A percentile compares a stretch with the other conserved stretches of the same genome.
These are phyloP conservation scores for Glarea lozoyensis DNA, from an alignment of 495 filamentous ascomycete species.

Conservation along the genomic window DNA sequence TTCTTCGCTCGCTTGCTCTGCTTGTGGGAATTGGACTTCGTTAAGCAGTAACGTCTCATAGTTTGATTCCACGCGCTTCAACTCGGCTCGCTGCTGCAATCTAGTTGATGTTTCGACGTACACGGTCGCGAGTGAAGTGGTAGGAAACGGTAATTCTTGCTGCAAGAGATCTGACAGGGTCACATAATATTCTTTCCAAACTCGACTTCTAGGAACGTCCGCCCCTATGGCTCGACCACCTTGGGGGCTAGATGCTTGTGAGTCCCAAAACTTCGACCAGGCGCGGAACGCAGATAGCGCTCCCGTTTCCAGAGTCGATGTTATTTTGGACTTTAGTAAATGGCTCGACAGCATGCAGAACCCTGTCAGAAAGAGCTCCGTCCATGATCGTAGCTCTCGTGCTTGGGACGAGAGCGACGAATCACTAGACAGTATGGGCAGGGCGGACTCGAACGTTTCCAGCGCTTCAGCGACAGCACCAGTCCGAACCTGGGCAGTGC, in stretches of 20 bases:
- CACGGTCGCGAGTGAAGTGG: slow-evolving; percentile 28
- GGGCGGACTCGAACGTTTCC: slow-evolving; percentile 50
- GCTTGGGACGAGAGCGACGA: slow-evolving; percentile 37
- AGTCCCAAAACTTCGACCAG: slow-evolving; percentile 51
- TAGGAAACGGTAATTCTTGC: slow-evolving; percentile 39
- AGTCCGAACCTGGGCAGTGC: slow-evolving; percentile 54
- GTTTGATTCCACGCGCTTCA: slow-evolving; percentile 63
- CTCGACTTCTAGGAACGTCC: slow-evolving; percentile 41
- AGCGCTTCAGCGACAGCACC: slow-evolving; percentile 46
- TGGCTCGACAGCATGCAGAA: slow-evolving; percentile 58
- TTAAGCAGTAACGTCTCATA: slow-evolving; percentile 66
- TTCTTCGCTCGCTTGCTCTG: slow-evolving; percentile 60
- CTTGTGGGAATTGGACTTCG: slow-evolving; percentile 75
- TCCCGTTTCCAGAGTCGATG: slow-evolving; percentile 35
- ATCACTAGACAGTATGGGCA: slow-evolving; percentile 46
- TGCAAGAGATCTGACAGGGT: slow-evolving; percentile 59
- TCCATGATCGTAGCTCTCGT: slow-evolving; percentile 61
- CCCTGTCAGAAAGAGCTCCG: slow-evolving; percentile 63
- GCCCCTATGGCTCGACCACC: slow-evolving; percentile 13
- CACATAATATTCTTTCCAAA: slow-evolving; percentile 78
- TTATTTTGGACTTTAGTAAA: slow-evolving; percentile 34
- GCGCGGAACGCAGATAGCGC: slow-evolving; percentile 49
- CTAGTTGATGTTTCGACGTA: slow-evolving; percentile 41
- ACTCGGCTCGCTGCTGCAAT: slow-evolving; percentile 58
- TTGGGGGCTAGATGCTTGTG: slow-evolving; percentile 31